These are phyloP conservation scores for Heimioporus punctisporus DNA, from an alignment of 1,284 basidiomycete genomes.

Conservation along the genomic window DNA sequence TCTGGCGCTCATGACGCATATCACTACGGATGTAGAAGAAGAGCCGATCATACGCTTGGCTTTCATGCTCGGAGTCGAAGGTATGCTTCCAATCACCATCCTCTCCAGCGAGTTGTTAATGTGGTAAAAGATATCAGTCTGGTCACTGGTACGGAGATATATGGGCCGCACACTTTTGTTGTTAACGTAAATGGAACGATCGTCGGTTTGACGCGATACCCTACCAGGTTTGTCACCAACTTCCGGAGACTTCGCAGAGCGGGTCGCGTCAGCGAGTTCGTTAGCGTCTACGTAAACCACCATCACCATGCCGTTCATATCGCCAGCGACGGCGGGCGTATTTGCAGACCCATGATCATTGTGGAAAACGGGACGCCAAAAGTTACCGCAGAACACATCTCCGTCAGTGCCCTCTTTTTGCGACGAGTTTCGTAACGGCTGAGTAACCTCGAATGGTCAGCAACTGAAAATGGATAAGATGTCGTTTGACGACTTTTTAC, in stretches of 20 bases:
- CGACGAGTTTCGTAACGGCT: constrained; percentile 85
- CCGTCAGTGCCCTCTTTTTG: constrained; percentile 47
- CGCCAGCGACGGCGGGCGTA: constrained; percentile 97
- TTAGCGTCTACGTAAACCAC: constrained; percentile 97
- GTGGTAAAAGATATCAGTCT: constrained; percentile 76
- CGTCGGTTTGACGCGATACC: constrained; percentile 99
- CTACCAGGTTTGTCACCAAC: constrained; percentile 91
- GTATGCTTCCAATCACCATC: constrained; percentile 40
- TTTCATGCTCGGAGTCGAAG: constrained; percentile 96
- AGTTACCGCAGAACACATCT: constrained; percentile 92
- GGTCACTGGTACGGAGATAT: constrained; percentile 96
- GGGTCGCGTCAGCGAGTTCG: constrained; percentile 96
- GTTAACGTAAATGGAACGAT: constrained; percentile 99
- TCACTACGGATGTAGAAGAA: constrained; percentile 99
- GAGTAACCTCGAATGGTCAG: constrained; percentile 49
- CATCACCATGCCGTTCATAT: constrained; percentile 94
- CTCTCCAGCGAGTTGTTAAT: constrained; percentile 14
- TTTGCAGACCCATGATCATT: constrained; percentile 96
- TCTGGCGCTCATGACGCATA: constrained; percentile 99
- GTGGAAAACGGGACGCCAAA: constrained; percentile 90
- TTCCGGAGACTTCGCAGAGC: constrained; percentile 92
- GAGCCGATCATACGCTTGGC: constrained; percentile 91
- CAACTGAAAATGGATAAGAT: constrained; percentile 81
- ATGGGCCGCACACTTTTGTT: constrained; percentile 89
- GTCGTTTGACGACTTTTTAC: constrained; percentile 95